Evolutionary conservation across 1,139 yeast genomes (phyloP), one percentile per base, ranked within the genome.

Genomic region (Debaryomyces coudertii): DNA sequence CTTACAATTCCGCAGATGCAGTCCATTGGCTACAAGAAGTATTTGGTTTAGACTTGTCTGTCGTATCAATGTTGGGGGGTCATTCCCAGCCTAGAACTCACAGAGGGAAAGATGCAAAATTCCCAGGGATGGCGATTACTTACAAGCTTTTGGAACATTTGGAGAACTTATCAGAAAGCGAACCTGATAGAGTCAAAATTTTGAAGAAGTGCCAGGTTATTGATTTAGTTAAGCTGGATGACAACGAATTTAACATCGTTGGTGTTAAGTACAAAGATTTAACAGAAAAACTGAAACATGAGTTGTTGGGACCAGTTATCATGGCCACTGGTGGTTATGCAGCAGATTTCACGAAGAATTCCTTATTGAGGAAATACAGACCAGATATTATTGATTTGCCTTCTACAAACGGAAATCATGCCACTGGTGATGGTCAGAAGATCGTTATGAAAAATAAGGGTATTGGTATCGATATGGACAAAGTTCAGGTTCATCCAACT

Each of bases 281-380:
- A 51, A 62, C 63, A 50, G 53, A 73, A 65, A 55, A 68, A 52
- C 53, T 59, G 36, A 70, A 68, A 44, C 58, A 55, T 40, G 67
- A 68, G 43, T 42, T 76, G 6, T 46, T 53, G 7, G 85, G 85
- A 1, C 84, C 85, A 0, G 88, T 87, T 2, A 78, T 88, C 30
- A 73, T 88, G 69, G 83, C 92, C 29, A 86, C 95, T 1, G 96
- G 96, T 43, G 96, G 96, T 2, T 87, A 77, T 68, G 84, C 84
- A 48, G 79, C 82, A 43, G 78, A 82, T 62, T 77, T 82, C 63
- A 76, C 81, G 37, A 75, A 75, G 50, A 69, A 75, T 50, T 76
- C 81, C 15, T 67, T 80, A 46, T 67, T 80, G 48, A 64, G 73
- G 47, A 73, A 79, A 58, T 78, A 78, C 56, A 76, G 88, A 18